Percentiles rank a stretch among this genome's conserved stretches.
These are phyloP conservation scores for Stropharia rugosoannulata DNA, from an alignment of 768 basidiomycete species.

Conservation along the genomic window DNA sequence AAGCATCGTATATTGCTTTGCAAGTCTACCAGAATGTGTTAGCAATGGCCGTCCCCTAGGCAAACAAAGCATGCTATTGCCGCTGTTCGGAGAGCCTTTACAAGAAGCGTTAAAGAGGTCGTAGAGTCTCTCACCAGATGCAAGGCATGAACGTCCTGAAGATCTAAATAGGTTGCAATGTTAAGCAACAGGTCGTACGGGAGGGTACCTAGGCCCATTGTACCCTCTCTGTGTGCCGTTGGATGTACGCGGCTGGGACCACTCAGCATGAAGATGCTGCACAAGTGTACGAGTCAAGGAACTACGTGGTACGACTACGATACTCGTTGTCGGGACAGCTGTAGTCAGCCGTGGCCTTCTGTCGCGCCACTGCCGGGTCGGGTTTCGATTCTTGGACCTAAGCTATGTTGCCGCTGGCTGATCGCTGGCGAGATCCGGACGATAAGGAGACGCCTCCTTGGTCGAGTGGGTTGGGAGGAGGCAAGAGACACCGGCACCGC, in stretches of 20 bases:
- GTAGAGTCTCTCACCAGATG: constrained; percentile 55
- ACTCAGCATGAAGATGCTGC: constrained; percentile 7
- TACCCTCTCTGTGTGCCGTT: constrained; percentile 10
- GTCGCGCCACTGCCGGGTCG: no score
- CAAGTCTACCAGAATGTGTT: constrained; percentile 46
- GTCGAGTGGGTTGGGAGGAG: neutral
- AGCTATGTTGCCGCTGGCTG: no score
- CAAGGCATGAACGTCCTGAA: constrained; percentile 58
- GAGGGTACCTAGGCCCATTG: constrained; percentile 40
- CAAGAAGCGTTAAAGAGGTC: neutral
- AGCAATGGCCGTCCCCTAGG: neutral
- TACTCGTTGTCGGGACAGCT: neutral
- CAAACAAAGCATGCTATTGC: neutral
- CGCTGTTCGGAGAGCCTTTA: neutral
- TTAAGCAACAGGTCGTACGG: constrained; percentile 74
- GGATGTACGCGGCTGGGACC: neutral
- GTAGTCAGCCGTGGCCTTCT: neutral
- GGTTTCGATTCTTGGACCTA: no score
- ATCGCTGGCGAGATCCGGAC: neutral
- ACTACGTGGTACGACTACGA: neutral
- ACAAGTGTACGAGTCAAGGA: neutral
- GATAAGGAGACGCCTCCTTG: neutral
- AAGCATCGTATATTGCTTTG: constrained; percentile 57
- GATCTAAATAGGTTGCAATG: constrained; percentile 60
- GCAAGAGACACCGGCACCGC: neutral